Conservation (phyloP, 2,329 filamentous ascomycete species). For the Fusarium stilboides region DNA sequence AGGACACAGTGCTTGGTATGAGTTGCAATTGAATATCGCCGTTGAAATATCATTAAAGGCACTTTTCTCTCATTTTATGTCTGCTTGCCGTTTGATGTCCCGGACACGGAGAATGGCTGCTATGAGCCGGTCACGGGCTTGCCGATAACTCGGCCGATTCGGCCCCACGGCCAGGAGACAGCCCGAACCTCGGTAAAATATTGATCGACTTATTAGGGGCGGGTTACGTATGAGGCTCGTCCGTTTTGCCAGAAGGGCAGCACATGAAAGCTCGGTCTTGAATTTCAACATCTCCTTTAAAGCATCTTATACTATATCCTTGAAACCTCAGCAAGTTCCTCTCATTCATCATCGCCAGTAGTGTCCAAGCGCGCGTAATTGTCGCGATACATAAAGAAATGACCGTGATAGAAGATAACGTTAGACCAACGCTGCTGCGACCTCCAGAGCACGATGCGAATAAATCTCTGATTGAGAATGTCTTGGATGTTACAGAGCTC, state of each 20-base stretch:
- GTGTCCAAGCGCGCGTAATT: constrained; percentile 2
- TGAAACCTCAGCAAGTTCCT: neutral
- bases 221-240: constrained; percentile 31
- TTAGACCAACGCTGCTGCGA: constrained; percentile 66
- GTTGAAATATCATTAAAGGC: neutral
- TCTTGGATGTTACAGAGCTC: constrained; percentile 87
- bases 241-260: constrained; percentile 13
- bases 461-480: constrained; percentile 89
- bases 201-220: constrained; percentile 30
- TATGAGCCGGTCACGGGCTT: constrained; percentile 24
- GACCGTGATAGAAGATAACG: constrained; percentile 46
- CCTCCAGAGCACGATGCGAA: constrained; percentile 80
- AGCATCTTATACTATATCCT: neutral
- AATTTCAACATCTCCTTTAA: neutral
- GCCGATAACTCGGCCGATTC: constrained; percentile 31
- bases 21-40: constrained; percentile 8
- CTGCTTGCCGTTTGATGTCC: constrained; percentile 4
- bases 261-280: constrained; percentile 39
- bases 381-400: constrained; percentile 17
- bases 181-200: constrained; percentile 45
- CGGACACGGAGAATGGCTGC: constrained; percentile 14
- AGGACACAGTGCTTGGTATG: constrained; percentile 21
- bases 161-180: constrained; percentile 33
- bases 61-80: neutral
- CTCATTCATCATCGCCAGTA: neutral